A percentile compares a stretch with the other conserved stretches of the same genome.
phyloP scores from a whole-genome alignment of 192 early-diverging fungal genomes.

The Linnemannia hyalina region DNA sequence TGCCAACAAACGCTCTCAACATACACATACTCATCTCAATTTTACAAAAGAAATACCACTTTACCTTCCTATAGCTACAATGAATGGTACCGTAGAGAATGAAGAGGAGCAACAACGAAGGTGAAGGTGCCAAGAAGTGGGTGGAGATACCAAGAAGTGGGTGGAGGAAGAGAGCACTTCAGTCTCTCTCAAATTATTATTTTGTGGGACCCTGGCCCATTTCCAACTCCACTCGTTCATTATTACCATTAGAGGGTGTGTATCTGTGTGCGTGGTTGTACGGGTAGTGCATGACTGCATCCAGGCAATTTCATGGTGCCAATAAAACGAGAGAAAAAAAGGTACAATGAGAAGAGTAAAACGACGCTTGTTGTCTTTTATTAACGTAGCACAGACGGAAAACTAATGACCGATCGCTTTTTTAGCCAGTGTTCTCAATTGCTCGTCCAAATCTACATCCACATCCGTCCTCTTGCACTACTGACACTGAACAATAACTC shows the following conservation, averaged over 20 bases:
- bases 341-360: conserved; percentile 2
- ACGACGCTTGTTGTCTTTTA: neutral
- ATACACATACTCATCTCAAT: neutral
- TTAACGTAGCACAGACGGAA: neutral
- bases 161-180: neutral
- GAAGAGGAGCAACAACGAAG: neutral
- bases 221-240: neutral
- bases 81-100: neutral
- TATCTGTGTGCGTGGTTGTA: neutral
- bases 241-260: neutral
- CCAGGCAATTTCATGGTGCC: neutral
- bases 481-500: neutral
- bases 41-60: neutral
- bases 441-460: neutral
- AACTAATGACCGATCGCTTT: neutral
- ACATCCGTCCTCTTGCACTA: neutral
- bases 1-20: neutral
- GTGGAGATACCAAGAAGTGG: conserved; percentile 1
- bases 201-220: neutral
- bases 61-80: neutral
- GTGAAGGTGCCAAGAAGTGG: neutral
- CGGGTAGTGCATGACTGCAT: neutral
- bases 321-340: neutral
- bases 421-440: neutral
- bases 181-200: neutral